Conservation (phyloP, 2,329 filamentous ascomycete genomes). For the Scedosporium boydii region DNA sequence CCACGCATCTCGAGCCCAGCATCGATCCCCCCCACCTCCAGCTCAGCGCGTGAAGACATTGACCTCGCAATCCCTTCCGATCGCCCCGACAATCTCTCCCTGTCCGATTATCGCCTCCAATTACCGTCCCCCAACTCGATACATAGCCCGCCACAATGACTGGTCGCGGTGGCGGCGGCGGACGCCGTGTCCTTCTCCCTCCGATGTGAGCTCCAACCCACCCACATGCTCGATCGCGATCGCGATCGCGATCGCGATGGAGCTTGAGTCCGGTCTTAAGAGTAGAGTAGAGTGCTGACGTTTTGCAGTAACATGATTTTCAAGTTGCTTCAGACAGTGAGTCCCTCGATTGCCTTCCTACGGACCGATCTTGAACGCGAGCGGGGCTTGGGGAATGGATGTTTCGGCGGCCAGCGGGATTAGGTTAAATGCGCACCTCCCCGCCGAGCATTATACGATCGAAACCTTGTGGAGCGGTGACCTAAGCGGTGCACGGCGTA, state of each 20-base stretch:
- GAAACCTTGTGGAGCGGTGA: neutral
- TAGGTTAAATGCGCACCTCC: neutral
- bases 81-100: too few relatives aligned
- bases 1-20: too few relatives aligned
- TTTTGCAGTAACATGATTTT: constrained; percentile 35
- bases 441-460: neutral
- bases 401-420: neutral
- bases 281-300: constrained; percentile 13
- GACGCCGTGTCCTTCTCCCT: constrained; percentile 50
- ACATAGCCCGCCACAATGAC: constrained; percentile 32
- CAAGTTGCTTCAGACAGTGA: constrained; percentile 67
- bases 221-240: neutral
- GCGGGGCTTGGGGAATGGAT: neutral
- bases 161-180: constrained; percentile 49
- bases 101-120: too few relatives aligned
- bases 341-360: constrained; percentile 13
- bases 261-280: neutral
- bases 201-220: constrained; percentile 32
- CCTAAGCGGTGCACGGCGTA: neutral
- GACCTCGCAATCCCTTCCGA: too few relatives aligned
- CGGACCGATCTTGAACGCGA: neutral
- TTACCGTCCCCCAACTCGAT: neutral
- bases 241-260: neutral
- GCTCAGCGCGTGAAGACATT: too few relatives aligned
- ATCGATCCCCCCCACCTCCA: too few relatives aligned